Evolutionary conservation across 2,329 filamentous ascomycete species (phyloP), one percentile per base, ranked within the genome.

Genomic region (Lachnellula willkommii): DNA sequence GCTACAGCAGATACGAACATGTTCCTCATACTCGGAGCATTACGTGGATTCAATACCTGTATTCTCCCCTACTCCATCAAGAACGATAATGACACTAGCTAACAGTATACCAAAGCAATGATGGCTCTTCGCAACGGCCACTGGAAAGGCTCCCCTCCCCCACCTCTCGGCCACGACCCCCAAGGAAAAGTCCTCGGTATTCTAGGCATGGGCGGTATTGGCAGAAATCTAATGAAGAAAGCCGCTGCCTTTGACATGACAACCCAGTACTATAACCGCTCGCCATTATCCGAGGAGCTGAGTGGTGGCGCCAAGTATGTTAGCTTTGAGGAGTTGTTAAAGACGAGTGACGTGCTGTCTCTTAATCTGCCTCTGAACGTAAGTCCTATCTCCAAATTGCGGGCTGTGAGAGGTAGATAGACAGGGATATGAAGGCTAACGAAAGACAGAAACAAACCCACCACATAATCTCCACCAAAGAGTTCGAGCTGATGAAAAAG

Each of bases 131-230:
- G 90, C 37, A 74, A 78, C 22, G 84, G 85, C 1, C 74, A 82
- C 55, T 95, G 88, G 87, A 79, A 82, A 52, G 88, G 87, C 0
- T 68, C 72, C 6, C 75, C 77, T 2, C 70, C 75, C 6, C 78
- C 80, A 1, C 77, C 84, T 0, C 73, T 84, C 5, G 90, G 89
- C 12, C 87, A 89, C 67, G 89, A 94, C 66, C 89, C 89, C 1
- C 78, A 88, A 70, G 88, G 87, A 37, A 94, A 93, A 71, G 75
- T 85, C 1, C 77, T 95, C 5, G 90, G 90, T 0, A 90, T 95
- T 57, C 70, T 95, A 42, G 90, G 90, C 6, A 93, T 94, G 89
- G 90, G 90, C 20, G 89, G 90, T 2, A 94, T 95, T 58, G 90
- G 90, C 0, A 77, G 86, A 37, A 90, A 90, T 66, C 72, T 94